Base-by-base conservation (phyloP, 371 early-diverging fungal species). In the Globomyces sp. region DNA sequence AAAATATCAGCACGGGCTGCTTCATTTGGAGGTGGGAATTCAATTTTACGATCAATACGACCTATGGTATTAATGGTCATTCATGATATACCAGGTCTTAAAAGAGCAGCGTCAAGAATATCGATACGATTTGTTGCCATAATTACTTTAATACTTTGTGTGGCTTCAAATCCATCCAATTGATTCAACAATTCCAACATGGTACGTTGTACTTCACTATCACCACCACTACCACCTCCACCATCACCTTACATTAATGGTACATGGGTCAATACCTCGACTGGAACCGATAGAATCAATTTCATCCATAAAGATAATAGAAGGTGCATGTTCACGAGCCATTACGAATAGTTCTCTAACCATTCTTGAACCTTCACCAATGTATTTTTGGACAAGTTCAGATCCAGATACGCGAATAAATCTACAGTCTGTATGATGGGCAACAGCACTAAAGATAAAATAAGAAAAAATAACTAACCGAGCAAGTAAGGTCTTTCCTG, bases 71-170 rank as follows among this genome's bases (percentile, higher is more conserved):
- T 11, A 11, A 11, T 13, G 11, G 58, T 43, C n/a, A 10, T 57
- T 0, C 0, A 24, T 24, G 24, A 24, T 24, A 24, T 24, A 10
- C 80, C 82, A 2, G 99, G 96, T 68, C 99, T 88, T 64, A 99
- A 82, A 68, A 99, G 82, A 34, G 99, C 99, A 44, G 97, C 89
- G 79, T 99, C 99, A 57, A 99, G 81, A 70, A 97, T 98, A 78
- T 99, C 99, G 67, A 99, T 98, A 71, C 99, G 91, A 82, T 99
- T 99, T 42, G 99, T 99, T n/a, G 99, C 99, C 99, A 99, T 99
- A 70, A 99, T 96, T 3, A 99, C 92, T 81, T 99, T 99, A 80
- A 99, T 99, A 81, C 94, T 98, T 76, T 97, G 94, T 66, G 95
- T 91, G 2, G 98, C 92, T 76, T 99, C 99, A 71, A 99, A 99